These are phyloP conservation scores for Jimgerdemannia flammicorona DNA, from an alignment of 192 early-diverging fungal genomes.

Conservation along the genomic window DNA sequence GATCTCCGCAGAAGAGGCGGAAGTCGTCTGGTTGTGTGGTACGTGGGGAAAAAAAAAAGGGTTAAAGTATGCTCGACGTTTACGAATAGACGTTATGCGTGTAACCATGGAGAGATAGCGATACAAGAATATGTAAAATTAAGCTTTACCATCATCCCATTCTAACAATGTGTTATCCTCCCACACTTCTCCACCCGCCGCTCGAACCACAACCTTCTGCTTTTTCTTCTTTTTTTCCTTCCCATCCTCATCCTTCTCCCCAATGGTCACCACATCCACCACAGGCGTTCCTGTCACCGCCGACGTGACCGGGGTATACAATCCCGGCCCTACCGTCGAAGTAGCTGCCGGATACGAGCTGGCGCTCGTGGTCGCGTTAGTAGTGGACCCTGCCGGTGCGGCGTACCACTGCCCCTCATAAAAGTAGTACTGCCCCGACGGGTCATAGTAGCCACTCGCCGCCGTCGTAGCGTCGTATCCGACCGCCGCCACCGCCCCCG, in stretches of 20 bases:
- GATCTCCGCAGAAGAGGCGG: slow-evolving; percentile 89
- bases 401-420: neutral
- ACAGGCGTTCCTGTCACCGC: neutral
- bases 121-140: neutral
- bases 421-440: neutral
- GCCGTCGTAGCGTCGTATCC: neutral
- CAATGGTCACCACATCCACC: neutral
- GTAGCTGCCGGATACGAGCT: neutral
- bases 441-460: neutral
- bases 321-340: neutral
- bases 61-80: neutral
- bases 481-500: too few relatives aligned
- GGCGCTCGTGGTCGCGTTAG: neutral
- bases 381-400: neutral
- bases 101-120: neutral
- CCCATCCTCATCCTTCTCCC: slow-evolving; percentile 20
- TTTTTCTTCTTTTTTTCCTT: slow-evolving; percentile 44
- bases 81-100: too few relatives aligned
- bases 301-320: neutral
- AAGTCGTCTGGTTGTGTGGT: slow-evolving; percentile 67
- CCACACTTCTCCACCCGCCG: slow-evolving; percentile 92
- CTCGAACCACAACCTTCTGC: slow-evolving; percentile 65
- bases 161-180: slow-evolving; percentile 83
- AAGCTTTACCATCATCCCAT: slow-evolving; percentile 71
- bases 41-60: neutral